These are phyloP conservation scores for Lentinula edodes DNA, from an alignment of 768 basidiomycete species.

Conservation along the genomic window DNA sequence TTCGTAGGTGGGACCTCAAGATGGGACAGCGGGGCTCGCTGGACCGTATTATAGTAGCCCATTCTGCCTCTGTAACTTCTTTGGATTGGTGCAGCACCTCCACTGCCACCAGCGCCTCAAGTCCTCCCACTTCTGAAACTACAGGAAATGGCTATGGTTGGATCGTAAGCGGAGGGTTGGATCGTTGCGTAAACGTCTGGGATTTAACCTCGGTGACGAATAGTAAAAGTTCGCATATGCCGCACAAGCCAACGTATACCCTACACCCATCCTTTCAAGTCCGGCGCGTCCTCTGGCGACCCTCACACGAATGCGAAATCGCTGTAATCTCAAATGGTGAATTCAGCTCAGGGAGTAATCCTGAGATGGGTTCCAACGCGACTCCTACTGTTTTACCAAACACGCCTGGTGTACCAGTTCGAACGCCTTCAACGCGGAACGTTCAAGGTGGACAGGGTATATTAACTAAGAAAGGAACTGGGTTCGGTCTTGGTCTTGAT, in stretches of 20 bases:
- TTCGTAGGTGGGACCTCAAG: constrained; percentile 66
- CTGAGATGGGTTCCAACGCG: constrained; percentile 15
- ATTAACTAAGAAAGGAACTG: background rate
- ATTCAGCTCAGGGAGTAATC: constrained; percentile 36
- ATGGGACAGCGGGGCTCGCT: constrained; percentile 72
- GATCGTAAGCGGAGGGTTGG: constrained; percentile 76
- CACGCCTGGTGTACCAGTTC: constrained; percentile 15
- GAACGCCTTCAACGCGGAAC: background rate
- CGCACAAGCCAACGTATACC: constrained; percentile 60
- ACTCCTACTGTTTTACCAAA: constrained; percentile 12
- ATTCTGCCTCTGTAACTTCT: constrained; percentile 64
- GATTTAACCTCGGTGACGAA: constrained; percentile 2
- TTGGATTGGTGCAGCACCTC: constrained; percentile 62
- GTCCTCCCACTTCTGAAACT: constrained; percentile 16
- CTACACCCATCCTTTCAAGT: constrained; percentile 74
- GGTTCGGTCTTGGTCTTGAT: background rate
- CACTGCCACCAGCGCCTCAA: constrained; percentile 13
- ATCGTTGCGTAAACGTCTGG: constrained; percentile 69
- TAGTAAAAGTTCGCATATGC: constrained; percentile 39
- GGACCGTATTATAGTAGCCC: constrained; percentile 70
- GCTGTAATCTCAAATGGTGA: constrained; percentile 66
- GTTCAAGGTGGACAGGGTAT: background rate
- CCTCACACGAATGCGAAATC: constrained; percentile 69
- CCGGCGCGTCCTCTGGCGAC: constrained; percentile 72
- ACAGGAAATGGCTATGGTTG: constrained; percentile 48